Evolutionary conservation across 1,139 yeast genomes (phyloP).

Genomic region (Pichia sp.): DNA sequence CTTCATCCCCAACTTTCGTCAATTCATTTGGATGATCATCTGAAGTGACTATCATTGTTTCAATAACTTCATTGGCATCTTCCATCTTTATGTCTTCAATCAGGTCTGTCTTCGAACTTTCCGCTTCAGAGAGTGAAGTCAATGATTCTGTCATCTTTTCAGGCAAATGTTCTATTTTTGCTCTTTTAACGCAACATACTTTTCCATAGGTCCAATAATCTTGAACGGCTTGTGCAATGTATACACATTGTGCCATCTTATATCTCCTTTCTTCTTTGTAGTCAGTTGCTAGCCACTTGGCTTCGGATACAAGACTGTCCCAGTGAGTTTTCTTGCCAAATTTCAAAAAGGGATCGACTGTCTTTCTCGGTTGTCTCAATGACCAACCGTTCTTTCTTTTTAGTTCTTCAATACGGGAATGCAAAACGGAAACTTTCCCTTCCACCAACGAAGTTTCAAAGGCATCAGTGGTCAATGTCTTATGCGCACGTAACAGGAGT

Average conservation of each 20-base stretch:
- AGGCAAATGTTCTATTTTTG: constrained; percentile 29
- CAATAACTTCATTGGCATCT: neutral
- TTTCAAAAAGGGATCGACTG: constrained; percentile 53
- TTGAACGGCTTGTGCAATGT: constrained; percentile 60
- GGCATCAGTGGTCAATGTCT: constrained; percentile 75
- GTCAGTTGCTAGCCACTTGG: constrained; percentile 79
- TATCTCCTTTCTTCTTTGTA: constrained; percentile 64
- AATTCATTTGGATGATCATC: neutral
- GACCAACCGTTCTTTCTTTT: constrained; percentile 90
- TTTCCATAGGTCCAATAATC: constrained; percentile 80
- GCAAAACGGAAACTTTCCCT: constrained; percentile 87
- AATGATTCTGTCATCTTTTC: neutral
- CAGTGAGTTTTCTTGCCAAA: constrained; percentile 45
- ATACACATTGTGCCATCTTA: constrained; percentile 62
- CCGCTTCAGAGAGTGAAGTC: neutral
- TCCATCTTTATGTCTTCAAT: no score
- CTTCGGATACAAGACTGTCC: constrained; percentile 72
- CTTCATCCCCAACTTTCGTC: neutral
- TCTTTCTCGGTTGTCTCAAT: constrained; percentile 71
- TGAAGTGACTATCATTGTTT: neutral
- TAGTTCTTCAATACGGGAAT: constrained; percentile 87
- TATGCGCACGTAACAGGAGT: constrained; percentile 77
- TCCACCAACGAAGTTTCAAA: constrained; percentile 85
- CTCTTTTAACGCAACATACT: constrained; percentile 51
- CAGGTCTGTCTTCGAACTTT: neutral